Evolutionary conservation across 2,329 filamentous ascomycete genomes (phyloP).

Genomic region (Ceratocystis diversiconidia): DNA sequence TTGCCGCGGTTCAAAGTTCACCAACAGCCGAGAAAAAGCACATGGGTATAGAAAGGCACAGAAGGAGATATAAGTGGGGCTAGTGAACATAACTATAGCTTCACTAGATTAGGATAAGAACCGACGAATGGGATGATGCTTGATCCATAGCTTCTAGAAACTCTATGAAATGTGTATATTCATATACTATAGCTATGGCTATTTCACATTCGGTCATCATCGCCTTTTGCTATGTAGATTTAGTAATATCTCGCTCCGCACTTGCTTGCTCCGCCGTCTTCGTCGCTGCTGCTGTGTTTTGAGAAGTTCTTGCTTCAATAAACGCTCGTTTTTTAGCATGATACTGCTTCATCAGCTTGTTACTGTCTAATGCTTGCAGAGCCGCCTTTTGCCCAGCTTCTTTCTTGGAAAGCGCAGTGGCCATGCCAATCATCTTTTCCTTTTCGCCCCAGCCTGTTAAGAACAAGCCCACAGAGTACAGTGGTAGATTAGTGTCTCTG

Average conservation of each 20-base stretch:
- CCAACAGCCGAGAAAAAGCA: conserved; percentile 3
- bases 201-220: not conserved
- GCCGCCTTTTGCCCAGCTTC: conserved; percentile 58
- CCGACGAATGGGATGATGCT: too few relatives aligned
- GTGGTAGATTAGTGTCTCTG: conserved; percentile 37
- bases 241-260: not conserved
- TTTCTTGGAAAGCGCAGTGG: conserved; percentile 50
- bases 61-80: not conserved
- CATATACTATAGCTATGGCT: too few relatives aligned
- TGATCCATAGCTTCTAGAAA: not conserved
- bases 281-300: not conserved
- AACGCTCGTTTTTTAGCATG: conserved; percentile 35
- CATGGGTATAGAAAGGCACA: not conserved
- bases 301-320: conserved; percentile 23
- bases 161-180: not conserved
- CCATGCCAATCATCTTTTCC: conserved; percentile 46
- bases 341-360: conserved; percentile 44
- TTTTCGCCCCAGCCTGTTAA: conserved; percentile 56
- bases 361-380: conserved; percentile 46
- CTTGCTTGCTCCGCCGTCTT: conserved; percentile 7
- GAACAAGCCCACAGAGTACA: conserved; percentile 50
- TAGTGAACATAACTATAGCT: not conserved
- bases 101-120: too few relatives aligned
- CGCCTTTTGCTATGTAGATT: not conserved
- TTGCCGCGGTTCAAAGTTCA: conserved; percentile 8